Conservation (phyloP, 1,284 basidiomycete species). For the Ustilago trichophora region DNA sequence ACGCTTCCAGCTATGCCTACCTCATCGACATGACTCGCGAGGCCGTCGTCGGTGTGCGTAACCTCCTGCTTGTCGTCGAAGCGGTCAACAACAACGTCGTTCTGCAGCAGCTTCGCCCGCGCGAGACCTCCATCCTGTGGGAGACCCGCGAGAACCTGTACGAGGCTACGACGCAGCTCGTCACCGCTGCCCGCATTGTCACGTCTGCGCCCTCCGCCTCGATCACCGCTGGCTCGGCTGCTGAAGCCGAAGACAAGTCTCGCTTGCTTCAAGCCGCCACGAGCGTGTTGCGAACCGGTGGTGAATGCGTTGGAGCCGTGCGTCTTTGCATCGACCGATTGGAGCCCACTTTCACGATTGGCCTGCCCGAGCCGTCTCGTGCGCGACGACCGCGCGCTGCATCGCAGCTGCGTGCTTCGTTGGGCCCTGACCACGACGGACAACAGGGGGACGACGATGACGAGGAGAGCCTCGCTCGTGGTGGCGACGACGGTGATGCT, state of each 20-base stretch:
- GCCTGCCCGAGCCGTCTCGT: constrained; percentile 30
- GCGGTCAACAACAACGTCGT: constrained; percentile 67
- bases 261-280: constrained; percentile 83
- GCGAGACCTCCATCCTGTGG: constrained; percentile 52
- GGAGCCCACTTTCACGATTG: constrained; percentile 34
- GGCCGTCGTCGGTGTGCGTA: constrained; percentile 90
- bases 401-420: constrained; percentile 3
- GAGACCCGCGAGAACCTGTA: constrained; percentile 83
- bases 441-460: constrained; percentile 3
- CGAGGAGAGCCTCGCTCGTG: constrained; percentile 1
- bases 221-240: constrained; percentile 68
- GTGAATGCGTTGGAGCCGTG: constrained; percentile 59
- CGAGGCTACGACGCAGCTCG: constrained; percentile 83
- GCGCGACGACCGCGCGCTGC: constrained; percentile 16
- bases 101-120: constrained; percentile 43
- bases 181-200: constrained; percentile 79
- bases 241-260: constrained; percentile 82
- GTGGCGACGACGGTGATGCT: constrained; percentile 7
- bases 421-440: constrained; percentile 1
- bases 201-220: constrained; percentile 68
- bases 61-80: constrained; percentile 89
- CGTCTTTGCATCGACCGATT: constrained; percentile 53
- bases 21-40: constrained; percentile 92
- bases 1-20: constrained; percentile 85
- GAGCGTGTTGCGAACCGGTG: constrained; percentile 75